Evolutionary conservation across 768 basidiomycete species (phyloP), one percentile per base, ranked within the genome.

Genomic region (Tulasnella sp.): DNA sequence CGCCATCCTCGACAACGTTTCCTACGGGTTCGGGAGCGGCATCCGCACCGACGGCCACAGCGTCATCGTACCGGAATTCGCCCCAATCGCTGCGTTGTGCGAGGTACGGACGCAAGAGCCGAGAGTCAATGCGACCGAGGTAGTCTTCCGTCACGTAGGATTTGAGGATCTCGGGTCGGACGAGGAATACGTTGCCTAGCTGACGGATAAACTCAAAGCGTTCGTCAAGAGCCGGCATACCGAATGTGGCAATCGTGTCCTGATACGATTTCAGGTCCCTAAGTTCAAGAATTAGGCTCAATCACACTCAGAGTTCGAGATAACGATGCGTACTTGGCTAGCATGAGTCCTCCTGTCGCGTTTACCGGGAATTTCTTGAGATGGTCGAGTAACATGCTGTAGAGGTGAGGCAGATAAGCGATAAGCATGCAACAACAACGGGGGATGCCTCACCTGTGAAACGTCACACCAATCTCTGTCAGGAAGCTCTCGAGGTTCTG

Each of bases 141-240:
- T 91, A 89, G 57, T 84, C 85, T 65, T 96, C 93, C 8, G 84
- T 87, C 68, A 98, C 91, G 72, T 96, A 98, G 3, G 92, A 88
- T 63, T 86, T 88, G 62, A 99, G 77, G 58, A 93, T 88, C 61
- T 97, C 92, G 6, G 94, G 93, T 53, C 84, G 88, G 48, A 99
- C 87, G 61, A 98, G 84, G 77, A 97, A 99, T 62, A 93, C 78
- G 65, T 98, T 94, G 62, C 94, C 96, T 4, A 99, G 81, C 69
- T 98, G 93, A 37, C 93, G 84, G 61, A 98, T 83, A 73, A 98
- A 97, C 67, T 98, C 96, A 72, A 94, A 99, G 21, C 94, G 90
- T 67, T 98, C 93, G 62, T 84, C 80, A 6, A 99, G 75, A 6
- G 86, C 76, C 9, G 88, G 80, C 40, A 96, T 82, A 29, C 77